Evolutionary conservation across 345 rosid species (phyloP).

Genomic region (Camelina laxa): DNA sequence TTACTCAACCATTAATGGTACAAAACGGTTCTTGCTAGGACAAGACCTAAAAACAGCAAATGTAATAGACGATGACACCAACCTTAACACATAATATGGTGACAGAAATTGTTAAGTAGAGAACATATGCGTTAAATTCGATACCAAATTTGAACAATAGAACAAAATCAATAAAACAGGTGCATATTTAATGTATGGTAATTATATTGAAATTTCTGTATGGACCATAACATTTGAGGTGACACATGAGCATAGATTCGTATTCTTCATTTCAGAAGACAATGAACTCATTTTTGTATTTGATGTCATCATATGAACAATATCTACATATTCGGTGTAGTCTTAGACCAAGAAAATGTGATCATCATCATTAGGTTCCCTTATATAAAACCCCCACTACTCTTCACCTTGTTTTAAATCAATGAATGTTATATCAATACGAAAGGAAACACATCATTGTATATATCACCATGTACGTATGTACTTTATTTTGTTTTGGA

Average conservation of each 20-base stretch:
- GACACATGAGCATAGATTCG: constrained; percentile 37
- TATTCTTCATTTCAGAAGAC: constrained; percentile 37
- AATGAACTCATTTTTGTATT: constrained; percentile 46
- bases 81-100: constrained; percentile 32
- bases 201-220: constrained; percentile 1
- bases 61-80: constrained; percentile 36
- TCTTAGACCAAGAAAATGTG: constrained; percentile 31
- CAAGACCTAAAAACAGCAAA: constrained; percentile 9
- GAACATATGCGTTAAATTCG: constrained; percentile 26
- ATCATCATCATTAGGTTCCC: constrained; percentile 15
- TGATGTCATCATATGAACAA: constrained; percentile 45
- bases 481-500: too few species aligned
- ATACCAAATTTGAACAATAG: constrained; percentile 10
- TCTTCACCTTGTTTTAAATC: constrained; percentile 12
- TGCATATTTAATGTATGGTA: constrained; percentile 23
- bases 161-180: constrained; percentile 19
- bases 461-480: background rate
- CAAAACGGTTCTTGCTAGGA: background rate
- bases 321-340: constrained; percentile 24
- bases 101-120: constrained; percentile 2
- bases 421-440: constrained; percentile 21
- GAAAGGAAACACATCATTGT: background rate
- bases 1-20: background rate
- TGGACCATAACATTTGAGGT: constrained; percentile 38
- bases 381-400: constrained; percentile 30